Evolutionary conservation across 805 yeast genomes (phyloP).

Genomic region (Candida andamanensis): DNA sequence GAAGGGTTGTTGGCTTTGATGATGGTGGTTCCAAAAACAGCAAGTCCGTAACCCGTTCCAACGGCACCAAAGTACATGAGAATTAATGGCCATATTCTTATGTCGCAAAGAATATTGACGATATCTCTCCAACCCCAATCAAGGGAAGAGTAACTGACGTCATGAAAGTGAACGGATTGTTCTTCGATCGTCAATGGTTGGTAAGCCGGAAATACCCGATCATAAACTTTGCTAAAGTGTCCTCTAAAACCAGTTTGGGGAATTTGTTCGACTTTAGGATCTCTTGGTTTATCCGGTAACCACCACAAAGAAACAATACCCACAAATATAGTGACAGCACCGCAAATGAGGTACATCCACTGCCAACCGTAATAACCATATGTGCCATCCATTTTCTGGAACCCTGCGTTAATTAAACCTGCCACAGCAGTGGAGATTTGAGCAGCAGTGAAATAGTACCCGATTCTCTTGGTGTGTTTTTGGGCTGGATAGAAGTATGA

Average conservation of each 20-base stretch:
- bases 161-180: conserved; percentile 49
- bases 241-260: conserved; percentile 5
- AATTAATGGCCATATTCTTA: conserved; percentile 72
- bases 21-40: conserved; percentile 79
- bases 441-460: conserved; percentile 88
- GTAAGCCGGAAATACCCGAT: conserved; percentile 22
- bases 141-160: conserved; percentile 46
- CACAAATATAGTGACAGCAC: conserved; percentile 57
- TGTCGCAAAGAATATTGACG: conserved; percentile 48
- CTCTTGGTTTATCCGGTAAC: conserved; percentile 74
- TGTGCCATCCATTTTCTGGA: conserved; percentile 72
- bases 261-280: not conserved
- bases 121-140: conserved; percentile 62
- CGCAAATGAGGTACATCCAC: conserved; percentile 80
- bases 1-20: conserved; percentile 59
- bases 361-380: conserved; percentile 78
- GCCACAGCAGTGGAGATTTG: conserved; percentile 88
- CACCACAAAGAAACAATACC: conserved; percentile 72
- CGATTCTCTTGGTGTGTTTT: conserved; percentile 71
- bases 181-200: conserved; percentile 55
- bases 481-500: conserved; percentile 82
- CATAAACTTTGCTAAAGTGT: conserved; percentile 17
- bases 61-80: conserved; percentile 92
- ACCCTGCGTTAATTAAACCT: conserved; percentile 82
- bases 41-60: conserved; percentile 84